Conservation (phyloP, 805 yeast genomes). For the Kluyveromyces dobzhanskii region DNA sequence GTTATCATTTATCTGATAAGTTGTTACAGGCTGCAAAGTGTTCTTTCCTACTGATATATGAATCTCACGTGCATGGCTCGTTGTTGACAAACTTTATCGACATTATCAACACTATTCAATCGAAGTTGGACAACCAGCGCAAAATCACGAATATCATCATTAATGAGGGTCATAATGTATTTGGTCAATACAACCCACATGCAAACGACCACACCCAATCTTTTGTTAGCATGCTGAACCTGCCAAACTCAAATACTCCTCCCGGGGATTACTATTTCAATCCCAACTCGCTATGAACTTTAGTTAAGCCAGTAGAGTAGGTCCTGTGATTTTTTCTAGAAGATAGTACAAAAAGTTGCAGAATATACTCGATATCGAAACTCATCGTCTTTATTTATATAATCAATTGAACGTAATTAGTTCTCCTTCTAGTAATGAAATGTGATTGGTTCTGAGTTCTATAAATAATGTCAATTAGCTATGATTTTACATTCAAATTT, state of each 20-base stretch:
- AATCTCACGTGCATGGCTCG: constrained; percentile 14
- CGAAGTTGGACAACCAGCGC: constrained; percentile 2
- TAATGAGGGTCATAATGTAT: not conserved
- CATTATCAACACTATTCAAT: not conserved
- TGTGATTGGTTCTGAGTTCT: too few species aligned
- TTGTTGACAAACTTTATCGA: constrained; percentile 3
- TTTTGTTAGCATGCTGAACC: not conserved
- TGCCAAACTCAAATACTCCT: constrained; percentile 3
- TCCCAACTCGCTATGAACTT: constrained; percentile 5
- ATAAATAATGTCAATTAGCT: too few species aligned
- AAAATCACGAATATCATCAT: constrained; percentile 2
- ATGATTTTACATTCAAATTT: too few species aligned
- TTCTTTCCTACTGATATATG: constrained; percentile 16
- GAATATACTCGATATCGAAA: too few species aligned
- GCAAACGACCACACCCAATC: not conserved
- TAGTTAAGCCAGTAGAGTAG: too few species aligned
- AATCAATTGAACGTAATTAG: too few species aligned
- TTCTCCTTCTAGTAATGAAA: too few species aligned
- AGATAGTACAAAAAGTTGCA: too few species aligned
- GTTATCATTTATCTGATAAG: constrained; percentile 24
- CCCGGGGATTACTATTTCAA: constrained; percentile 7
- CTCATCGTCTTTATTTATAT: too few species aligned
- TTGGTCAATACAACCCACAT: not conserved
- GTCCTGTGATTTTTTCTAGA: too few species aligned
- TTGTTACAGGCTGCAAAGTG: constrained; percentile 22